Evolutionary conservation across 2,329 filamentous ascomycete genomes (phyloP), one percentile per base, ranked within the genome.

Genomic region (Talaromyces sp.): DNA sequence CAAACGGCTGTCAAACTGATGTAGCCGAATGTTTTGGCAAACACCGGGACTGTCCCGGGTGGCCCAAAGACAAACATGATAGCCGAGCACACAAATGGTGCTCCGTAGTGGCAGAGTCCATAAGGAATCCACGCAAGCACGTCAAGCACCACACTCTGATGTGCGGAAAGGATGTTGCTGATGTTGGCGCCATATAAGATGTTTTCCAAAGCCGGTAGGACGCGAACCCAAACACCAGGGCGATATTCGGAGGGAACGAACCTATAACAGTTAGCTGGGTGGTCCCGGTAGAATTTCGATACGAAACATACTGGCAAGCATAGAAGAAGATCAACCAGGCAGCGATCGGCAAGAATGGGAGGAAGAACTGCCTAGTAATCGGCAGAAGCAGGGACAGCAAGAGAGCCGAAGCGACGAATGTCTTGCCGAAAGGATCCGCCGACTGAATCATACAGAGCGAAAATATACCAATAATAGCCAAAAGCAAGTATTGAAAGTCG

Each of bases 151-250:
- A 90, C 86, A 78, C 91, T 89, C 73, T 94, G 91, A 80, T 97
- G 92, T 54, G 92, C 92, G 15, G 93, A 96, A 63, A 98, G 86
- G 73, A 97, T 96, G 78, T 97, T 97, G 81, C 92, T 96, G 65
- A 97, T 85, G 79, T 97, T 97, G 68, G 93, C 93, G 71, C 94
- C 94, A 75, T 97, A 98, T 39, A 98, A 85, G 68, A 98, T 95
- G 78, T 98, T 97, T 80, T 98, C 94, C 69, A 98, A 86, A 19
- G 94, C 92, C 4, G 94, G 94, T 41, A 98, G 86, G 33, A 98
- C 92, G 73, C 93, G 92, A 70, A 97, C 94, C 91, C 93, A 97
- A 73, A 97, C 97, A 68, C 92, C 90, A 66, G 93, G 93, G 70
- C 94, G 89, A 81, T 93, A 95, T 74, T 94, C 90, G 70, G 88